Conservation (phyloP, 768 basidiomycete species). For the Termitomyces sp. region DNA sequence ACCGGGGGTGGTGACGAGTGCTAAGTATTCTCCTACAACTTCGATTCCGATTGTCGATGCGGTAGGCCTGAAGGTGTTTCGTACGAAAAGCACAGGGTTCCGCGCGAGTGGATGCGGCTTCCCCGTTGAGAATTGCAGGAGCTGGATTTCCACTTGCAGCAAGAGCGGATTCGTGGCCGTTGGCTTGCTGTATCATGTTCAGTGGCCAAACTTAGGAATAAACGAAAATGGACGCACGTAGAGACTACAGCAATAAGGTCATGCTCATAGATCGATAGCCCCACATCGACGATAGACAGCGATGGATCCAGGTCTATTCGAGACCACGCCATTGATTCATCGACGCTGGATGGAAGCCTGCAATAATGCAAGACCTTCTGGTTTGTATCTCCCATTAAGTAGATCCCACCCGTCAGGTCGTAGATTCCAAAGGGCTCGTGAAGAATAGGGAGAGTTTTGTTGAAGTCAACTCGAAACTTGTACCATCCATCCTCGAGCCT, state of each 20-base stretch:
- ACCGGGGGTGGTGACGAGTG: slow-evolving; percentile 28
- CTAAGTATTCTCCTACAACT: slow-evolving; percentile 38
- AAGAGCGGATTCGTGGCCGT: background rate
- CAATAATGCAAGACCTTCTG: slow-evolving; percentile 26
- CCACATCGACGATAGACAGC: slow-evolving; percentile 34
- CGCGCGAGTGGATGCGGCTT: slow-evolving; percentile 29
- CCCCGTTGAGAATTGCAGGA: slow-evolving; percentile 31
- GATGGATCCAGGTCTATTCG: slow-evolving; percentile 19
- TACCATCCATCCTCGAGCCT: slow-evolving; percentile 9
- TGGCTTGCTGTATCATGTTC: background rate
- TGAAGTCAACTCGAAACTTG: slow-evolving; percentile 3
- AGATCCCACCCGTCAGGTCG: slow-evolving; percentile 36
- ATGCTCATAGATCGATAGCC: slow-evolving; percentile 36
- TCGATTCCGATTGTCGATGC: slow-evolving; percentile 32
- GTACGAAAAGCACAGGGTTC: slow-evolving; percentile 23
- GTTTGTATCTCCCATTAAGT: slow-evolving; percentile 28
- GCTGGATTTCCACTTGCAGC: slow-evolving; percentile 15
- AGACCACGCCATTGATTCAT: slow-evolving; percentile 23
- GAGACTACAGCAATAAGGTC: slow-evolving; percentile 38
- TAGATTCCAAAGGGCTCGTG: slow-evolving; percentile 28
- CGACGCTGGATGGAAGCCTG: slow-evolving; percentile 22
- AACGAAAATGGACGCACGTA: slow-evolving; percentile 22
- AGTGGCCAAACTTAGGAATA: background rate
- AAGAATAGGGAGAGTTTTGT: background rate
- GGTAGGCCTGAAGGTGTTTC: slow-evolving; percentile 16